Evolutionary conservation across 2,329 filamentous ascomycete genomes (phyloP).

Genomic region (Venturia pyrina): DNA sequence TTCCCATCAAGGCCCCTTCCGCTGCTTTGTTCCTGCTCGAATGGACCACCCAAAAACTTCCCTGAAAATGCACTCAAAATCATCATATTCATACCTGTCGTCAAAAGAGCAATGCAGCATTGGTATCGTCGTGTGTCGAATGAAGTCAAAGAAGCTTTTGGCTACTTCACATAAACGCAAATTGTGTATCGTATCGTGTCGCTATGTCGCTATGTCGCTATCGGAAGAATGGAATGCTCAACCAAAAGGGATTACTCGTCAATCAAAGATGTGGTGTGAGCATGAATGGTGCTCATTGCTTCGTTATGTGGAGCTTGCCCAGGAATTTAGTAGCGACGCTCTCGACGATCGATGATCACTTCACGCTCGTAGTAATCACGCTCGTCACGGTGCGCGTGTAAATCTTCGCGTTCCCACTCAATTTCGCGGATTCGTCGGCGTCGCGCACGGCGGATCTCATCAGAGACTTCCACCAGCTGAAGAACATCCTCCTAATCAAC

Average conservation of each 20-base stretch:
- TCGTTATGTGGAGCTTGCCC: too few species aligned
- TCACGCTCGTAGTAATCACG: constrained; percentile 59
- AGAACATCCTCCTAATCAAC: constrained; percentile 68
- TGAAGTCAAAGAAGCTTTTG: background rate
- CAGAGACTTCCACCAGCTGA: constrained; percentile 70
- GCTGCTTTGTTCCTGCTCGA: background rate
- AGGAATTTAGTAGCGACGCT: constrained; percentile 18
- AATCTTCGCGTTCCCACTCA: constrained; percentile 48
- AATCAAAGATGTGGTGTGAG: background rate
- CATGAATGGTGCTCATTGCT: background rate
- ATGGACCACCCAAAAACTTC: background rate
- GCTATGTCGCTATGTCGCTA: background rate
- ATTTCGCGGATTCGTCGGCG: constrained; percentile 50
- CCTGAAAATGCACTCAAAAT: constrained; percentile 1
- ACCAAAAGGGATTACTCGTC: background rate
- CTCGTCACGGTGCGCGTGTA: constrained; percentile 40
- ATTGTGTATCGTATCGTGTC: constrained; percentile 4
- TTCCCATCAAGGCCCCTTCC: background rate
- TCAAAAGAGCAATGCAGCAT: background rate
- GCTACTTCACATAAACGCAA: background rate
- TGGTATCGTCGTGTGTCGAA: constrained; percentile 7
- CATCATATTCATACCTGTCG: background rate
- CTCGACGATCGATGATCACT: constrained; percentile 48
- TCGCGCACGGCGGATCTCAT: constrained; percentile 64
- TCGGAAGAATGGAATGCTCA: background rate